phyloP scores from a whole-genome alignment of 2,329 filamentous ascomycete species.

The Paecilomyces fulvus region DNA sequence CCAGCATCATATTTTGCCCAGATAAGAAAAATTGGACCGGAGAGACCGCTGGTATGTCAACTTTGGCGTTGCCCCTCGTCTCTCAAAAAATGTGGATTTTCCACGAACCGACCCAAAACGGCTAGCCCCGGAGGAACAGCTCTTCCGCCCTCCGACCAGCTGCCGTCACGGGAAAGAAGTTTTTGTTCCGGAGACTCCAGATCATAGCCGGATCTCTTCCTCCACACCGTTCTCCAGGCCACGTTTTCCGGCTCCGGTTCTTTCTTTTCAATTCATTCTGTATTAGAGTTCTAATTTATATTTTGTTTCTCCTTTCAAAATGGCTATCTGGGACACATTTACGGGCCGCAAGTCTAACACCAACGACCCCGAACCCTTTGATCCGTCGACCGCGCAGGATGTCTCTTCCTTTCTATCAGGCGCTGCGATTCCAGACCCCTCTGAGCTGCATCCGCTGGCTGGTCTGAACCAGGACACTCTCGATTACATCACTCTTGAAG shows the following conservation, averaged over 20 bases:
- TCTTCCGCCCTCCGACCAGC: constrained; percentile 3
- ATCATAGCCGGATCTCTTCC: neutral
- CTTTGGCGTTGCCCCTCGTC: neutral
- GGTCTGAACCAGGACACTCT: constrained; percentile 87
- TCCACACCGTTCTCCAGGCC: neutral
- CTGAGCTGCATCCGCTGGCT: constrained; percentile 83
- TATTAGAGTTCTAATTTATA: neutral
- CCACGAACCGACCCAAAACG: neutral
- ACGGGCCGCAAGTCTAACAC: constrained; percentile 51
- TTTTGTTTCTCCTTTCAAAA: constrained; percentile 19
- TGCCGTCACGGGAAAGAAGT: constrained; percentile 31
- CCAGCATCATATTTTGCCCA: constrained; percentile 6
- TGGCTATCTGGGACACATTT: constrained; percentile 54
- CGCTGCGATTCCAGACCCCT: constrained; percentile 72
- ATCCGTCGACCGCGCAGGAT: constrained; percentile 66
- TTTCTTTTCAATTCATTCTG: neutral
- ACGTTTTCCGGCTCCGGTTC: neutral
- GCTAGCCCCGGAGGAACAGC: constrained; percentile 3
- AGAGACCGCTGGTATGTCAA: neutral
- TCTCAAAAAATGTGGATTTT: neutral
- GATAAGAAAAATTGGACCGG: neutral
- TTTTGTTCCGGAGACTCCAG: constrained; percentile 17
- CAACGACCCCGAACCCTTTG: constrained; percentile 53
- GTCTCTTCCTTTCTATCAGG: constrained; percentile 77
- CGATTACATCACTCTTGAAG: constrained; percentile 92